These are phyloP conservation scores for Paraurostyla sp. DNA, from an alignment of 73 alveolate genomes.

Conservation along the genomic window DNA sequence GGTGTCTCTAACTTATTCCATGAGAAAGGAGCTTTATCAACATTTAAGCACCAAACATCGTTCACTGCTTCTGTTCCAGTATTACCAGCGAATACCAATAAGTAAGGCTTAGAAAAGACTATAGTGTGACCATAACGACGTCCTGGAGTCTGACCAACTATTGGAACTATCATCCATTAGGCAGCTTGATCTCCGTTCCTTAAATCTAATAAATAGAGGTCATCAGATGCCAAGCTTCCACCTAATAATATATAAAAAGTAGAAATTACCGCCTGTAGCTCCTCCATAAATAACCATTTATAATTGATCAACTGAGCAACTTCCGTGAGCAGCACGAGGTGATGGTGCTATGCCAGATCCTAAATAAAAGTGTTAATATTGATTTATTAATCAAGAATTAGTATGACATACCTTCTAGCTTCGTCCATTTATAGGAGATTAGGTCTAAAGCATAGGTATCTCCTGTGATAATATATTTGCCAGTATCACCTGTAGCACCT, in stretches of 20 bases:
- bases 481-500: conserved; percentile 94
- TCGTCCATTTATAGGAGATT: conserved; percentile 79
- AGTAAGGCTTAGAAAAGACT: conserved; percentile 92
- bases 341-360: conserved; percentile 92
- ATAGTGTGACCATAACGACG: conserved; percentile 97
- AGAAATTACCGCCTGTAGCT: conserved; percentile 97
- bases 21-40: conserved; percentile 92
- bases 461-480: conserved; percentile 98
- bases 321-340: conserved; percentile 98
- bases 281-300: conserved; percentile 99
- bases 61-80: conserved; percentile 95
- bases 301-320: conserved; percentile 88
- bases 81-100: conserved; percentile 97
- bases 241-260: conserved; percentile 73
- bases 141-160: conserved; percentile 99
- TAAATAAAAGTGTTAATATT: not conserved
- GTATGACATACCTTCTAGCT: conserved; percentile 80
- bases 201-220: conserved; percentile 85
- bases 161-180: conserved; percentile 98
- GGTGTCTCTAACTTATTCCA: conserved; percentile 94
- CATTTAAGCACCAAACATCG: conserved; percentile 96
- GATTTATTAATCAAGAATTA: not conserved
- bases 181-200: conserved; percentile 92
- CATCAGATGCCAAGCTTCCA: conserved; percentile 95
- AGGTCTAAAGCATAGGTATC: conserved; percentile 95